Evolutionary conservation across 225 moss, liverwort and hornwort genomes (phyloP), one percentile per base, ranked within the genome.

Genomic region (Pleurozium schreberi): DNA sequence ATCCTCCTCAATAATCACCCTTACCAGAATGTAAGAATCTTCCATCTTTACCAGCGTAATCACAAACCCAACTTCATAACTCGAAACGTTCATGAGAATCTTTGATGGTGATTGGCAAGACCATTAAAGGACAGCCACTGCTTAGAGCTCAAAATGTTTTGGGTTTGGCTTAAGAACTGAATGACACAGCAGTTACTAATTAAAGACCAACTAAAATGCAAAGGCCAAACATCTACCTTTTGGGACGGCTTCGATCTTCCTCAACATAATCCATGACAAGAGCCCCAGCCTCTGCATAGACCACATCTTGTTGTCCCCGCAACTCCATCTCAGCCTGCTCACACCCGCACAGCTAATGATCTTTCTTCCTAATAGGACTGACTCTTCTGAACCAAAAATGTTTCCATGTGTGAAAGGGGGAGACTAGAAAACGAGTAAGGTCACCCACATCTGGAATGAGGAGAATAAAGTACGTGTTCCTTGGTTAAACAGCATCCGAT

Each of bases 191-290:
- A 75, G 68, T 47, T 68, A 45, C 88, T 82, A 52, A 59, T 67
- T 82, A 69, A 47, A 40, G 68, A n/a, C 21, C 64, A 80, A 53
- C 60, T 81, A 61, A 61, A 65, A 76, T 83, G 83, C 36, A 42
- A 86, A 86, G 75, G 86, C 75, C 80, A 57, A 91, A 89, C 68
- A 60, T 86, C 91, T 90, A 96, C 97, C 97, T 96, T 85, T 98
- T 98, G 50, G 96, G 97, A 83, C 97, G 96, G 92, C 95, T 94
- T 89, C 97, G 97, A 91, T 98, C 97, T 89, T 98, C 97, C 82
- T 98, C 97, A 79, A 97, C 95, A 91, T 96, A 98, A 95, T 98
- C 97, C 97, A 98, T 98, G 89, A 96, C 97, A 90, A 97, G 95
- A 83, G 96, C 93, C 89, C 97, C 97, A 89, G 93, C 88, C 83